Evolutionary conservation across 2,329 filamentous ascomycete species (phyloP), one percentile per base, ranked within the genome.

Genomic region (Calcarisporium arbuscula): DNA sequence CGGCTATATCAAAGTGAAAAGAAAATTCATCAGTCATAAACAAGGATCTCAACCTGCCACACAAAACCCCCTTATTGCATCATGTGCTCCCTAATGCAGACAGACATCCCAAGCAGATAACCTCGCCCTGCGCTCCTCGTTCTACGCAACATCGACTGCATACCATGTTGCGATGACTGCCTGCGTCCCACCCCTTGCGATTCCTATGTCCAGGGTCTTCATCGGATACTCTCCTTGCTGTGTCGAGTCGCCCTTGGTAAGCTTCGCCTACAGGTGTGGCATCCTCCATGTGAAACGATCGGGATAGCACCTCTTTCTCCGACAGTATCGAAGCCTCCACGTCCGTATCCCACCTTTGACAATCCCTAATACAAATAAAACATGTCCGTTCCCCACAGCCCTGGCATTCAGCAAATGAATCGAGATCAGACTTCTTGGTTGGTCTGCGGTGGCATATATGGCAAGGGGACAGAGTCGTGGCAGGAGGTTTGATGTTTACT

Each of bases 121-220:
- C 70, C 30, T 84, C 78, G 18, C 80, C 80, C 34, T 82, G 72
- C 15, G 60, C 49, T 0, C 79, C 80, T 17, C 65, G 67, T 52
- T 85, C 81, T 4, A 83, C 69, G 51, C 80, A 84, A 56, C 81
- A 85, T 14, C 70, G 67, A 49, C 80, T 82, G 52, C 81, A 85
- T 4, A 84, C 63, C 45, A 74, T 68, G 21, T 65, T 58, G 8
- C 64, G 60, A 43, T 78, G 74, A 7, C 66, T 67, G 19, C 50
- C 52, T 1, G 53, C 57, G 0, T 53, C 49, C 61, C 64, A 68
- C n/a, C 58, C 58, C 33, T 51, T 32, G 20, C 28, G 21, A 14
- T 19, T 19, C 29, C 28, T 20, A 4, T 44, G 33, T 35, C 30
- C 28, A 32, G 38, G 5, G 42, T 35, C 36, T 27, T 45, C 30